Evolutionary conservation across 2,329 filamentous ascomycete species (phyloP).

Genomic region (Talaromyces sp.): DNA sequence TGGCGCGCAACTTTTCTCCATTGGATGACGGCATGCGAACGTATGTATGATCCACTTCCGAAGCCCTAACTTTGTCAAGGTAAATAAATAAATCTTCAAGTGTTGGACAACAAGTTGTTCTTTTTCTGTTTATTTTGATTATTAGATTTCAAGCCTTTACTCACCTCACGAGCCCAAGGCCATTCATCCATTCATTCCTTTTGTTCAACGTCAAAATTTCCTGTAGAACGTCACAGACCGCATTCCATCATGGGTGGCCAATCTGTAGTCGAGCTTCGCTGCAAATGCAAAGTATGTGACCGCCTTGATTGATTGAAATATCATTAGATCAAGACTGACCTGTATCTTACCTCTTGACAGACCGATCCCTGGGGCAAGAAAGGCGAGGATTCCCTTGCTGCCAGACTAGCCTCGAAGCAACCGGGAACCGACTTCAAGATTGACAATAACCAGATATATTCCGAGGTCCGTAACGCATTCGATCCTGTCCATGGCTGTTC

Average conservation of each 20-base stretch:
- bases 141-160: background rate
- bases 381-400: slow-evolving; percentile 61
- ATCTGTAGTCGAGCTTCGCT: slow-evolving; percentile 25
- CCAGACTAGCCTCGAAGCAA: slow-evolving; percentile 60
- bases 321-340: background rate
- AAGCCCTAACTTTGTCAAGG: slow-evolving; percentile 9
- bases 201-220: background rate
- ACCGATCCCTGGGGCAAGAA: slow-evolving; percentile 68
- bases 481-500: background rate
- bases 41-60: slow-evolving; percentile 10
- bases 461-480: slow-evolving; percentile 43
- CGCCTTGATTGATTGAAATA: background rate
- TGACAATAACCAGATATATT: slow-evolving; percentile 59
- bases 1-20: slow-evolving; percentile 7
- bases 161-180: background rate
- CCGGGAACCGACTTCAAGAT: slow-evolving; percentile 59
- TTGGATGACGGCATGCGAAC: slow-evolving; percentile 17
- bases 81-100: too few species aligned
- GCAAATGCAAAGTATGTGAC: slow-evolving; percentile 21
- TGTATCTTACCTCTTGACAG: slow-evolving; percentile 30
- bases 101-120: too few species aligned
- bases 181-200: too few species aligned
- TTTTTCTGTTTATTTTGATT: background rate
- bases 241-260: slow-evolving; percentile 16
- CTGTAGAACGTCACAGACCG: background rate